A percentile compares a stretch with the other conserved stretches of the same genome.
These are phyloP conservation scores for Colletotrichum sp. DNA, from an alignment of 2,329 filamentous ascomycete genomes.

Conservation along the genomic window DNA sequence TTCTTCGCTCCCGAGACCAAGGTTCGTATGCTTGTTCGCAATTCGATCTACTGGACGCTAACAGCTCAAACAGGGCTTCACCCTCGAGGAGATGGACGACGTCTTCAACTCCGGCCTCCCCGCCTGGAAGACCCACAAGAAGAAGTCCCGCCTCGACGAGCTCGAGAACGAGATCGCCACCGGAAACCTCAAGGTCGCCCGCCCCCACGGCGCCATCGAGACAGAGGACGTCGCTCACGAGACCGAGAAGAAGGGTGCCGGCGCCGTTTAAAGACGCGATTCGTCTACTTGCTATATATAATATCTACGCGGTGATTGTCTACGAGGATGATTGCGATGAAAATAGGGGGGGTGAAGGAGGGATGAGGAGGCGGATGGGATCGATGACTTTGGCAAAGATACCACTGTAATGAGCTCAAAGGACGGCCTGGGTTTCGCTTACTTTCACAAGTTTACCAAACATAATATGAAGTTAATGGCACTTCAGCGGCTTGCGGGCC, in stretches of 20 bases:
- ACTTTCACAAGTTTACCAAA: not conserved
- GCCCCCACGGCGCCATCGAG: not conserved
- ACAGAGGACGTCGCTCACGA: not conserved
- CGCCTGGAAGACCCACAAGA: conserved; percentile 59
- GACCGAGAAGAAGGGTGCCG: conserved; percentile 20
- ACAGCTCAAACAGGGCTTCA: conserved; percentile 54
- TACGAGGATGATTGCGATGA: not conserved
- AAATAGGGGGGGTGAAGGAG: not conserved
- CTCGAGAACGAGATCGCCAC: conserved; percentile 53
- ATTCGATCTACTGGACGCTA: not conserved
- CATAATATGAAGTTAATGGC: not conserved
- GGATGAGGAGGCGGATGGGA: not conserved
- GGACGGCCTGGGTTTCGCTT: not conserved
- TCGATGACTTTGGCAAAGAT: not conserved
- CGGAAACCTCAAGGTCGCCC: conserved; percentile 44
- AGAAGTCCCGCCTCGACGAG: conserved; percentile 49
- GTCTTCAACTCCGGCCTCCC: conserved; percentile 69
- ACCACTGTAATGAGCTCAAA: not conserved
- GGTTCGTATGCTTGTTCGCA: not conserved
- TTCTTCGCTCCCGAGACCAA: conserved; percentile 70
- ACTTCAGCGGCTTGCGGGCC: not conserved
- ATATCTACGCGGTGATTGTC: not conserved
- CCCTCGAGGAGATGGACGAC: conserved; percentile 77
- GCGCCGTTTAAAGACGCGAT: not conserved
- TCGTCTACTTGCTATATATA: not conserved